Conservation (phyloP, 306 rosid genomes). For the Cicer yamashitae region DNA sequence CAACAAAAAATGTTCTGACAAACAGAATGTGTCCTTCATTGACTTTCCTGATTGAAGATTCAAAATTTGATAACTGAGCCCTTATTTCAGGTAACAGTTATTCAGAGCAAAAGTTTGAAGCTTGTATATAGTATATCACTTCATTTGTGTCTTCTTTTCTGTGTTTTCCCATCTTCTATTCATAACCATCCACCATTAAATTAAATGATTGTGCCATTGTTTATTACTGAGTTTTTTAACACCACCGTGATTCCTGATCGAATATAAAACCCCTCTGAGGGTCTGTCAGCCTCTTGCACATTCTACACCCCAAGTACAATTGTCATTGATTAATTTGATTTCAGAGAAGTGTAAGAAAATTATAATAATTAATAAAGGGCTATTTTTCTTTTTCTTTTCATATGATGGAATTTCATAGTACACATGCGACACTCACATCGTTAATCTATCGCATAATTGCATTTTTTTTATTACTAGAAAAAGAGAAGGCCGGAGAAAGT, state of each 20-base stretch:
- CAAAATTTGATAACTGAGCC: slow-evolving; percentile 45
- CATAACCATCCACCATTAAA: slow-evolving; percentile 27
- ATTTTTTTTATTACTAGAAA: neutral
- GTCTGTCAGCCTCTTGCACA: slow-evolving; percentile 59
- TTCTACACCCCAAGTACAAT: slow-evolving; percentile 47
- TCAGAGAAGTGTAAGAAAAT: neutral
- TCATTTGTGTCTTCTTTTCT: slow-evolving; percentile 18
- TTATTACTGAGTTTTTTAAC: slow-evolving; percentile 48
- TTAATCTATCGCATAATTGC: neutral
- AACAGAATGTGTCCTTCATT: slow-evolving; percentile 35
- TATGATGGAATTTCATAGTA: slow-evolving; percentile 7
- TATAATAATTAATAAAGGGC: neutral
- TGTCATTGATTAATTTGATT: slow-evolving; percentile 27
- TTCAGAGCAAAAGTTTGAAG: slow-evolving; percentile 41
- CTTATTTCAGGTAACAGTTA: slow-evolving; percentile 27
- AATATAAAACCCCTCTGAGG: slow-evolving; percentile 55
- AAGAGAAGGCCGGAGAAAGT: neutral
- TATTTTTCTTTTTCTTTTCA: neutral
- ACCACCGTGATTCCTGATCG: slow-evolving; percentile 59
- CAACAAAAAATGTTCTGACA: slow-evolving; percentile 9
- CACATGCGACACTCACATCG: neutral
- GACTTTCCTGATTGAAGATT: slow-evolving; percentile 37
- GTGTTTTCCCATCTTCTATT: slow-evolving; percentile 15
- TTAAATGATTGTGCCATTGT: slow-evolving; percentile 52
- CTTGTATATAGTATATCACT: neutral